Conservation (phyloP, 148 eudicot genomes). For the Camellia granthamiana region DNA sequence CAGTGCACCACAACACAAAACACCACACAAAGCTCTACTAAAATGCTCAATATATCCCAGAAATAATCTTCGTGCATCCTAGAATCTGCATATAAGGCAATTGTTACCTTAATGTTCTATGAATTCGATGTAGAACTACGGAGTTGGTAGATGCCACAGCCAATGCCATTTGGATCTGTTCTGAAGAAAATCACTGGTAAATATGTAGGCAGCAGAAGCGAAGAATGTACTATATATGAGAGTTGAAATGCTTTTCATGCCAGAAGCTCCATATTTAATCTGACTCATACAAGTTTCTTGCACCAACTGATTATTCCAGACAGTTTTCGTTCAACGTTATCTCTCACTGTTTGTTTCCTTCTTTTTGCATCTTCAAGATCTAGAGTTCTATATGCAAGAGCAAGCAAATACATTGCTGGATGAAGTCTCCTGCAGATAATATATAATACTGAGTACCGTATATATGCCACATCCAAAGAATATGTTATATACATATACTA, state of each 20-base stretch:
- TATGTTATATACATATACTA: background rate
- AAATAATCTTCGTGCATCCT: background rate
- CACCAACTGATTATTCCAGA: constrained; percentile 56
- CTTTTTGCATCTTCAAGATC: constrained; percentile 72
- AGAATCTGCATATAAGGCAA: background rate
- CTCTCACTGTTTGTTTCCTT: constrained; percentile 42
- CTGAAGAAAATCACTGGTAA: background rate
- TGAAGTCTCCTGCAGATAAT: constrained; percentile 74
- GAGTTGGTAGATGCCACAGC: background rate
- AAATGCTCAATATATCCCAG: background rate
- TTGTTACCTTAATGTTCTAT: background rate
- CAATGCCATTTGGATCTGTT: background rate
- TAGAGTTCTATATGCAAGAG: constrained; percentile 88
- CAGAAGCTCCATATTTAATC: background rate
- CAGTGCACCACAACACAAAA: background rate
- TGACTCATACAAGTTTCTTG: constrained; percentile 50
- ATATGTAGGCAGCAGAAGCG: background rate
- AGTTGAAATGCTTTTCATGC: background rate
- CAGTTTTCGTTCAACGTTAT: constrained; percentile 45
- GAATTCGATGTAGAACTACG: background rate
- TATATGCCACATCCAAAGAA: background rate
- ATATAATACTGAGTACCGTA: background rate
- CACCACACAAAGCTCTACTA: background rate
- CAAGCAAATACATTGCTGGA: constrained; percentile 91
- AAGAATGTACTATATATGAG: background rate